Conservation (phyloP, 768 basidiomycete genomes). For the Agaricus blazei region DNA sequence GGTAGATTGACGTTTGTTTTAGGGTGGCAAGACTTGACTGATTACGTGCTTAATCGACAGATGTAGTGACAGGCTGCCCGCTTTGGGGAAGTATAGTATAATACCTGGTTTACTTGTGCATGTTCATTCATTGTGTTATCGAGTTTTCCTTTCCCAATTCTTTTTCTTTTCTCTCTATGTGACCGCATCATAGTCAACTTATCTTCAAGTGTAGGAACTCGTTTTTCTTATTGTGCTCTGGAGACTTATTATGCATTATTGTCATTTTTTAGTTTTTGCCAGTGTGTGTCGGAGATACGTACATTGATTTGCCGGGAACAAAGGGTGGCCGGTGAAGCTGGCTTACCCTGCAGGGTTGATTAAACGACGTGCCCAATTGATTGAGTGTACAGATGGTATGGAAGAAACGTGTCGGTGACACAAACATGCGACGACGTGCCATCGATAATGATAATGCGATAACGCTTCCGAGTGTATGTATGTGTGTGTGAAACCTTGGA, state of each 20-base stretch:
- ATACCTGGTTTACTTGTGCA: background rate
- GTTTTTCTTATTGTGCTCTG: background rate
- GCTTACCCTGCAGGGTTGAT: too few relatives aligned
- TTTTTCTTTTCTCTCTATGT: background rate
- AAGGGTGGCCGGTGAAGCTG: too few relatives aligned
- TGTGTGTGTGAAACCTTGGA: too few relatives aligned
- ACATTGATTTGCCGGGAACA: too few relatives aligned
- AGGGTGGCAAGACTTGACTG: slow-evolving; percentile 44
- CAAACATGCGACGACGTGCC: background rate
- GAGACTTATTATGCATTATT: slow-evolving; percentile 7
- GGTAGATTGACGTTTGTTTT: background rate
- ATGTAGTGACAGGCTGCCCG: slow-evolving; percentile 20
- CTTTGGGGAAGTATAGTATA: too few relatives aligned
- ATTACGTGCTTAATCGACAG: slow-evolving; percentile 75
- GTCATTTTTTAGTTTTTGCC: background rate
- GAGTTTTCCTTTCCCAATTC: background rate
- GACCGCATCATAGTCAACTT: slow-evolving; percentile 5
- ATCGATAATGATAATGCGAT: background rate
- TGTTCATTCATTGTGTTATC: slow-evolving; percentile 8
- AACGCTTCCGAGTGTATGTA: too few relatives aligned
- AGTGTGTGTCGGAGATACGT: too few relatives aligned
- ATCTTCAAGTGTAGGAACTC: slow-evolving; percentile 1
- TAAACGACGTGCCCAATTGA: too few relatives aligned
- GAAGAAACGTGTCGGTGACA: slow-evolving; percentile 7
- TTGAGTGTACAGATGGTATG: background rate